Percentiles rank a stretch among this genome's conserved stretches.
These are phyloP conservation scores for Vairimorpha ceranae DNA, from an alignment of 371 early-diverging fungal genomes.

Conservation along the genomic window DNA sequence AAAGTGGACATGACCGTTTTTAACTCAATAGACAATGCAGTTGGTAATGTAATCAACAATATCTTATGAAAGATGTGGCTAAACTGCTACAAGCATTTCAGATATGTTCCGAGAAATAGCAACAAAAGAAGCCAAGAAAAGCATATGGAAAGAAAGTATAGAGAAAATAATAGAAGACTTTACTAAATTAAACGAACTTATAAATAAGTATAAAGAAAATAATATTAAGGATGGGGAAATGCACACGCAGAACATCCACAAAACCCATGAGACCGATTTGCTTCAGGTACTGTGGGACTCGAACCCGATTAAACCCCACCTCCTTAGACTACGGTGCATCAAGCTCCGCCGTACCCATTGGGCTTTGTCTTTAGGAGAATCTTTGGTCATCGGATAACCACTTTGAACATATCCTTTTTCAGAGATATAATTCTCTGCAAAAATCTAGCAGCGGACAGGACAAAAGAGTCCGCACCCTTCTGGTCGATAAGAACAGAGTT, in stretches of 20 bases:
- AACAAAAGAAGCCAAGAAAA: too few species aligned
- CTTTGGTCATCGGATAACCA: not conserved
- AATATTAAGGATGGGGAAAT: not conserved
- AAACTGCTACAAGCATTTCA: too few species aligned
- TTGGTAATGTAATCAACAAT: too few species aligned
- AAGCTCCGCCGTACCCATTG: slow-evolving; percentile 11
- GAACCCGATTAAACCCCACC: slow-evolving; percentile 6
- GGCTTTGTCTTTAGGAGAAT: not conserved
- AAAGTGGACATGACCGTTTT: too few species aligned
- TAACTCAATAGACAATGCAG: too few species aligned
- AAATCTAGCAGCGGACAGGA: not conserved
- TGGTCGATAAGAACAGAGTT: not conserved
- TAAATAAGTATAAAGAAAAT: too few species aligned
- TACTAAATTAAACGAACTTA: too few species aligned
- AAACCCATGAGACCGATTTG: not conserved
- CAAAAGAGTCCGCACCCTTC: not conserved
- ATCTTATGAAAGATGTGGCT: too few species aligned
- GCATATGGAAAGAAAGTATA: too few species aligned
- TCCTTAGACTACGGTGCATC: not conserved
- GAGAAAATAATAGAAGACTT: too few species aligned
- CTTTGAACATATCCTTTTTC: not conserved
- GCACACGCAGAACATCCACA: not conserved
- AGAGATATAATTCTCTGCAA: slow-evolving; percentile 2
- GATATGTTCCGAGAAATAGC: too few species aligned
- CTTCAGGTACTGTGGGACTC: slow-evolving; percentile 4